A percentile compares a stretch with the other conserved stretches of the same genome.
Conservation (phyloP, 306 rosid species). For the Prosopis cineraria region DNA sequence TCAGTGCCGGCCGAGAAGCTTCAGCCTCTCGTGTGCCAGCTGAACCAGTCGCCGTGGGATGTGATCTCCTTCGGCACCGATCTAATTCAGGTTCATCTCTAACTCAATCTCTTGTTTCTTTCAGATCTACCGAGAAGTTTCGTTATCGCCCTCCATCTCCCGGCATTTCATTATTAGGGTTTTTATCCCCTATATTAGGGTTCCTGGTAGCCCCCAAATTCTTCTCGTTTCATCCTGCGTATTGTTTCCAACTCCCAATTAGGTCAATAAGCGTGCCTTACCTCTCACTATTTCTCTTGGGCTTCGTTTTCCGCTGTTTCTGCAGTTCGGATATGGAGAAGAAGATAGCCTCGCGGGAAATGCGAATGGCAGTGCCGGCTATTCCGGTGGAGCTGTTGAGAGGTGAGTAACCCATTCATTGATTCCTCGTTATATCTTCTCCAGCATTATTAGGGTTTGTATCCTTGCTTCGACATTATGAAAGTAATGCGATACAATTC, state of each 20-base stretch:
- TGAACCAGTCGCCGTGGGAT: conserved; percentile 95
- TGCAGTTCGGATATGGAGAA: conserved; percentile 42
- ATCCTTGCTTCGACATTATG: neutral
- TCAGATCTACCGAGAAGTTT: conserved; percentile 50
- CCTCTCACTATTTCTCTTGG: conserved; percentile 31
- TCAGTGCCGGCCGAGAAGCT: conserved; percentile 38
- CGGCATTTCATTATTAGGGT: conserved; percentile 41
- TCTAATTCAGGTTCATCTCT: conserved; percentile 54
- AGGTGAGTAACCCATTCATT: conserved; percentile 48
- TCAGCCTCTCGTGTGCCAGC: conserved; percentile 69
- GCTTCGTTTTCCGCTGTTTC: neutral
- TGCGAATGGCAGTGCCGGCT: conserved; percentile 43
- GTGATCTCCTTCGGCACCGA: conserved; percentile 54
- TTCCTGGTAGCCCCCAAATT: conserved; percentile 46
- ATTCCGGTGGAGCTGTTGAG: conserved; percentile 56
- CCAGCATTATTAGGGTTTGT: conserved; percentile 61
- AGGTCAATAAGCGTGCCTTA: conserved; percentile 45
- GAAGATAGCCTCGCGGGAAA: conserved; percentile 43
- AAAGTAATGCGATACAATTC: neutral
- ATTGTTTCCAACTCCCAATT: conserved; percentile 39
- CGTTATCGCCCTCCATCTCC: neutral
- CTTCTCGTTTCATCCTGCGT: neutral
- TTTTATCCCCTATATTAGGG: conserved; percentile 53
- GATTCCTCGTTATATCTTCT: neutral
- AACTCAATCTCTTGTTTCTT: conserved; percentile 13